A percentile compares a stretch with the other conserved stretches of the same genome.
These are phyloP conservation scores for Mycena maculata DNA, from an alignment of 768 basidiomycete genomes.

Conservation along the genomic window DNA sequence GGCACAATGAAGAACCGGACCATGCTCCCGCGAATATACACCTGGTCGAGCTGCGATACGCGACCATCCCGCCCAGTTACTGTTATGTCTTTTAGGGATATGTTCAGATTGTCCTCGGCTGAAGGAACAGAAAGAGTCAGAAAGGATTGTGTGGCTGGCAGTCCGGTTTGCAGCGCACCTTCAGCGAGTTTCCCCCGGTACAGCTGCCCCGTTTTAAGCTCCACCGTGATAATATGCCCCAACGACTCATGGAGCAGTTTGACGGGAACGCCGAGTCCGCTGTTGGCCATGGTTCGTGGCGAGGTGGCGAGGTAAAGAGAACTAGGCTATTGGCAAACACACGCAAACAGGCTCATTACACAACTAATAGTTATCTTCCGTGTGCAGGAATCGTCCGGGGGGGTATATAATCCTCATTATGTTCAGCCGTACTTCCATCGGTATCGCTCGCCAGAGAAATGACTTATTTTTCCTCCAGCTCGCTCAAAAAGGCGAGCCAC, in stretches of 20 bases:
- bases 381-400: no score
- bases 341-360: slow-evolving; percentile 28
- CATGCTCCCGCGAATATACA: slow-evolving; percentile 99
- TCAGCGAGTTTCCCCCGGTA: slow-evolving; percentile 98
- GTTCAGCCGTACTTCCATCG: no score
- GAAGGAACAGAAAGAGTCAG: slow-evolving; percentile 34
- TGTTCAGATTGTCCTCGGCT: slow-evolving; percentile 99
- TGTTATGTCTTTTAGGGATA: slow-evolving; percentile 95
- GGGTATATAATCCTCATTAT: no score
- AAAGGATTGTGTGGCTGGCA: background rate
- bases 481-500: slow-evolving; percentile 89
- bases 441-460: no score
- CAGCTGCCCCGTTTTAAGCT: slow-evolving; percentile 96
- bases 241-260: slow-evolving; percentile 97
- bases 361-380: background rate
- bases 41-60: slow-evolving; percentile 98
- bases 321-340: slow-evolving; percentile 34
- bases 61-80: slow-evolving; percentile 98
- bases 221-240: slow-evolving; percentile 97
- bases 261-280: slow-evolving; percentile 92
- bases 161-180: slow-evolving; percentile 63
- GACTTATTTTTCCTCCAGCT: slow-evolving; percentile 71
- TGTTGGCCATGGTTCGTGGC: slow-evolving; percentile 52
- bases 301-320: slow-evolving; percentile 28
- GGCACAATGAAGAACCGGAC: slow-evolving; percentile 99